phyloP scores from a whole-genome alignment of 1,284 basidiomycete species.

The Pseudomicrostroma phylloplanum region DNA sequence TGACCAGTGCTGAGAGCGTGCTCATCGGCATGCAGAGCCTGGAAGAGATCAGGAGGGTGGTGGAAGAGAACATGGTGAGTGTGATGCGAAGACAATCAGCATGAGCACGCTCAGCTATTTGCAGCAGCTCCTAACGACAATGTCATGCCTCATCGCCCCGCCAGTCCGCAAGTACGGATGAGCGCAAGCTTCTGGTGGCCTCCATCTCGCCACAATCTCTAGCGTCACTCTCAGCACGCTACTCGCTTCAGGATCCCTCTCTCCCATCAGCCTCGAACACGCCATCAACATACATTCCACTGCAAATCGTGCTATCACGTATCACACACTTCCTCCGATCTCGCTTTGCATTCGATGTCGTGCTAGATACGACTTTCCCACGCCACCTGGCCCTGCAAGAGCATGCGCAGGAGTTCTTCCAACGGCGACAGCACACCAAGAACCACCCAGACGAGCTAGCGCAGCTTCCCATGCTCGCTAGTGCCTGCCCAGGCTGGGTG shows the following conservation, averaged over 20 bases:
- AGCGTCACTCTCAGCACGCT: slow-evolving; percentile 61
- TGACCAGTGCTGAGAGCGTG: slow-evolving; percentile 94
- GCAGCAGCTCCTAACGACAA: background rate
- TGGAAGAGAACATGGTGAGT: slow-evolving; percentile 16
- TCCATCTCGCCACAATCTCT: slow-evolving; percentile 73
- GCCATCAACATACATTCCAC: slow-evolving; percentile 42
- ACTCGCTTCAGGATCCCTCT: slow-evolving; percentile 17
- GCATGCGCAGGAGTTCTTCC: slow-evolving; percentile 70
- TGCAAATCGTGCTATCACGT: slow-evolving; percentile 51
- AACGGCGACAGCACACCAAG: slow-evolving; percentile 20
- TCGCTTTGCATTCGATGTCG: slow-evolving; percentile 63
- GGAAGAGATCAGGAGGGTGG: slow-evolving; percentile 67
- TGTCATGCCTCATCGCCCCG: background rate
- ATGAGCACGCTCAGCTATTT: background rate
- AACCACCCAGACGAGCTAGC: slow-evolving; percentile 4
- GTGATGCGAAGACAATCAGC: background rate
- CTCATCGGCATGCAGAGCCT: slow-evolving; percentile 96
- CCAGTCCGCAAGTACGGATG: background rate
- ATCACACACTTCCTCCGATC: slow-evolving; percentile 52
- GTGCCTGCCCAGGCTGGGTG: slow-evolving; percentile 97
- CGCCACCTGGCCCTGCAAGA: slow-evolving; percentile 78
- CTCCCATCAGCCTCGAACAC: background rate
- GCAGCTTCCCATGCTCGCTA: slow-evolving; percentile 79
- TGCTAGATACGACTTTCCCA: slow-evolving; percentile 91
- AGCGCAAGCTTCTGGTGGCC: slow-evolving; percentile 28